Base-by-base conservation (phyloP, 2,329 filamentous ascomycete species). In the Coniochaeta hoffmannii region DNA sequence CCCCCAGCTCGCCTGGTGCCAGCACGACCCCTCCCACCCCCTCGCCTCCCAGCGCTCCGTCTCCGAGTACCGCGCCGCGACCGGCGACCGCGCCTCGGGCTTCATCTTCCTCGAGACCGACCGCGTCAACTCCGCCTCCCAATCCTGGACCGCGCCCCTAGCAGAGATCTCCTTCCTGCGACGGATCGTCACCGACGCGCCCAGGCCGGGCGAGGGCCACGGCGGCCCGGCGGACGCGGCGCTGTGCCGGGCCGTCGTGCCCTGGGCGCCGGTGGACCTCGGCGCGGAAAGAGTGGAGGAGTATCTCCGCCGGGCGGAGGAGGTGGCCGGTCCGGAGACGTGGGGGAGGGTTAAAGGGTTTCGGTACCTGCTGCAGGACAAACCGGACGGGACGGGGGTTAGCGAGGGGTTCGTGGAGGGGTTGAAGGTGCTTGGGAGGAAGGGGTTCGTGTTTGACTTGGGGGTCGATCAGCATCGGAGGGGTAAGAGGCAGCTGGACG, bases 201-300 rank as follows among this genome's bases (percentile, higher is more conserved):
- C 84, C 0, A 65, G 72, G 28, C 67, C 76, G 1, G 80, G 78
- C 28, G 81, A 88, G 64, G 85, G 83, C 32, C 83, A 88, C 68
- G 65, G 66, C 1, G 65, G 66, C 1, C 57, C 72, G 36, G 68
- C 69, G 2, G 79, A 85, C 54, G 75, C 75, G 14, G 66, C 73
- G 24, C 72, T 86, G 19, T 84, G 89, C 62, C 73, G 86, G 2
- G 92, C 81, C 0, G 82, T 91, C 60, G 79, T 97, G 4, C 85
- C 90, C 1, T 97, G 90, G 89, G 91, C 90, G n/a, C 92, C 92
- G 0, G 67, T 97, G 51, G 81, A 88, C 10, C 82, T 83, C 41
- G 84, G 88, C 0, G 66, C 78, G 0, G 74, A 69, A 6, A 78
- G 76, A 0, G 71, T 97, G 66, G 73, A 80, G 59, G 69, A 72